Percentiles rank a stretch among this genome's conserved stretches.
Conservation (phyloP, 805 yeast genomes). For the Zygosaccharomyces kombuchaensis region DNA sequence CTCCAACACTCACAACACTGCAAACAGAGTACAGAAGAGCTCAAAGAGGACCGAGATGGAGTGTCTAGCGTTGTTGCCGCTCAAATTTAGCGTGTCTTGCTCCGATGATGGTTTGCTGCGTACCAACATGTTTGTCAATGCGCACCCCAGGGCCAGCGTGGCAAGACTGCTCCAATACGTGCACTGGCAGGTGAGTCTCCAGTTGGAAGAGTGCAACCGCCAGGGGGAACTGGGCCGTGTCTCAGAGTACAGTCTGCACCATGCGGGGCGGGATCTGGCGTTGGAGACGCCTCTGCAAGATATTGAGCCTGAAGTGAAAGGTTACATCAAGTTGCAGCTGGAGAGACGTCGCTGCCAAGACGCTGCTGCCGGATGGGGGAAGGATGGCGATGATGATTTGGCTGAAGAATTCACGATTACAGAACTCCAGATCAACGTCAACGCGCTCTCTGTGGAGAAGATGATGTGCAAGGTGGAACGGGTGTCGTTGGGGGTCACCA, state of each 20-base stretch:
- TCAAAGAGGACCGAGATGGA: constrained; percentile 8
- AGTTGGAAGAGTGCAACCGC: background rate
- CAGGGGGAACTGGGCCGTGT: constrained; percentile 5
- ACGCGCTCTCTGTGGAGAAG: constrained; percentile 23
- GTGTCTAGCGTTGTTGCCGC: constrained; percentile 16
- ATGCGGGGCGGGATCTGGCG: constrained; percentile 9
- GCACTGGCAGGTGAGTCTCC: constrained; percentile 16
- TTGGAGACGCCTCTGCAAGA: constrained; percentile 13
- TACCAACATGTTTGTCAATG: constrained; percentile 20
- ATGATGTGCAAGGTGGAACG: constrained; percentile 10
- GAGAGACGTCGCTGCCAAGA: constrained; percentile 7
- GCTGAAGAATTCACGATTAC: constrained; percentile 15
- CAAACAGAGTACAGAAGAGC: background rate
- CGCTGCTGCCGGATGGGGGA: constrained; percentile 14
- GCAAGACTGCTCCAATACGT: constrained; percentile 28
- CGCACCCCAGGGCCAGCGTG: constrained; percentile 25
- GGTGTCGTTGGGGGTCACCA: constrained; percentile 15
- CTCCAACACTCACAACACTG: too few species aligned
- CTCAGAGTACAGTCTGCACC: constrained; percentile 11
- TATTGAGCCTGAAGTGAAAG: constrained; percentile 16
- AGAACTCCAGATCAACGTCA: constrained; percentile 20
- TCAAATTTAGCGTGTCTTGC: constrained; percentile 23
- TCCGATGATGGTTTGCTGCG: constrained; percentile 13
- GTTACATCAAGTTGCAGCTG: constrained; percentile 16
- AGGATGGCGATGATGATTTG: constrained; percentile 2